phyloP scores from a whole-genome alignment of 345 rosid genomes.

The Eucalyptus rudis region DNA sequence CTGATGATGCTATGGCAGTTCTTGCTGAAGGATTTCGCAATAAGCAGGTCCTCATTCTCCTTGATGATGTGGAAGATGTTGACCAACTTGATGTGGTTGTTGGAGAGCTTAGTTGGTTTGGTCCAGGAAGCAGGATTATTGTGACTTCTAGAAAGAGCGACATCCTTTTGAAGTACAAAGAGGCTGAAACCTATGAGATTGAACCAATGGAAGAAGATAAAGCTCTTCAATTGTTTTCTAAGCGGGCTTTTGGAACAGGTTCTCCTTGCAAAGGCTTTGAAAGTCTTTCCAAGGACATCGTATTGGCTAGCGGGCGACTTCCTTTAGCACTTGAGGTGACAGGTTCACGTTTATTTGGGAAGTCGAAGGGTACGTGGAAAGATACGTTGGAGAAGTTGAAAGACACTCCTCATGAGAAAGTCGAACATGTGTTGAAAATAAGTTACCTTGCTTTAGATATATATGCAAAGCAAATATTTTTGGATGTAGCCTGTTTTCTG shows the following conservation, averaged over 20 bases:
- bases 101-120: background rate
- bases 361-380: background rate
- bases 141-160: background rate
- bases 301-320: background rate
- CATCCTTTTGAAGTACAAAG: background rate
- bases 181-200: background rate
- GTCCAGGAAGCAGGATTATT: background rate
- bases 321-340: background rate
- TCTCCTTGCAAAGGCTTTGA: background rate
- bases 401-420: background rate
- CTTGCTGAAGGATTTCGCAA: background rate
- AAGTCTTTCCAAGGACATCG: background rate
- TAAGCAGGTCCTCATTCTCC: background rate
- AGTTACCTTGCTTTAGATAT: background rate
- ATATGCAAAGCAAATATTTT: background rate
- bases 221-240: background rate
- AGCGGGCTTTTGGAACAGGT: background rate
- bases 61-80: background rate
- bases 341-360: background rate
- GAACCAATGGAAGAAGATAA: background rate
- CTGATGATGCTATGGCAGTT: background rate
- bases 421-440: background rate
- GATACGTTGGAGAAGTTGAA: background rate
- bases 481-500: background rate
- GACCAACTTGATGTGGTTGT: background rate